These are phyloP conservation scores for Mortierella hygrophila DNA, from an alignment of 192 early-diverging fungal species.

Conservation along the genomic window DNA sequence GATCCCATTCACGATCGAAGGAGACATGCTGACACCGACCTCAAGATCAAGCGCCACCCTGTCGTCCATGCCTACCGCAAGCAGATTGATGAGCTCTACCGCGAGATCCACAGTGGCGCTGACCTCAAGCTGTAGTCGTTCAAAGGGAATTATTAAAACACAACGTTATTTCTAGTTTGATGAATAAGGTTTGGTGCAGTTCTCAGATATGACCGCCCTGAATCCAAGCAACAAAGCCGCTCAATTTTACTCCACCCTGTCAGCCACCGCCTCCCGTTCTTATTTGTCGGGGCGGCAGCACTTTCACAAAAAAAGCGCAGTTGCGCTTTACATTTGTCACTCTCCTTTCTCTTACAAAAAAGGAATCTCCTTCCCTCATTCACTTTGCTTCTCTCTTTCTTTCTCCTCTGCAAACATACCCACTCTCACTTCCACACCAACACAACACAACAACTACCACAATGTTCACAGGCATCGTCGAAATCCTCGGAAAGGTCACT, in stretches of 20 bases:
- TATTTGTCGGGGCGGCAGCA: neutral
- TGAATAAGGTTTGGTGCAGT: neutral
- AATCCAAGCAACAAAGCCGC: neutral
- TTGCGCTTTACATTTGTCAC: neutral
- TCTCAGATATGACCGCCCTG: neutral
- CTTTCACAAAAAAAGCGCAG: neutral
- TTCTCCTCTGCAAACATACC: neutral
- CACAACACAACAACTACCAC: neutral
- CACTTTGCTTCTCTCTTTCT: neutral
- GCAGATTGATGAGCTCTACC: slow-evolving; percentile 11
- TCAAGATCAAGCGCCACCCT: slow-evolving; percentile 88
- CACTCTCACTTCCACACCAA: neutral
- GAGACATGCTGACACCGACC: slow-evolving; percentile 83
- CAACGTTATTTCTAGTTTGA: neutral
- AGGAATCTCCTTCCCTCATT: neutral
- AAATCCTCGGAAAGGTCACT: slow-evolving; percentile 85
- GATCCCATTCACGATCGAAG: slow-evolving; percentile 73
- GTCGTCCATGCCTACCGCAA: slow-evolving; percentile 19
- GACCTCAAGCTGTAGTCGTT: neutral
- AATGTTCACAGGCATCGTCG: slow-evolving; percentile 99
- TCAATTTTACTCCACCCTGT: too few species aligned
- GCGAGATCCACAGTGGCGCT: neutral
- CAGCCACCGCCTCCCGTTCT: too few species aligned
- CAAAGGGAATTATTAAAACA: neutral
- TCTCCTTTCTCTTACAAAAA: neutral